A percentile compares a stretch with the other conserved stretches of the same genome.
Evolutionary conservation across 2,329 filamentous ascomycete species (phyloP).

Genomic region (Xylariales sp.): DNA sequence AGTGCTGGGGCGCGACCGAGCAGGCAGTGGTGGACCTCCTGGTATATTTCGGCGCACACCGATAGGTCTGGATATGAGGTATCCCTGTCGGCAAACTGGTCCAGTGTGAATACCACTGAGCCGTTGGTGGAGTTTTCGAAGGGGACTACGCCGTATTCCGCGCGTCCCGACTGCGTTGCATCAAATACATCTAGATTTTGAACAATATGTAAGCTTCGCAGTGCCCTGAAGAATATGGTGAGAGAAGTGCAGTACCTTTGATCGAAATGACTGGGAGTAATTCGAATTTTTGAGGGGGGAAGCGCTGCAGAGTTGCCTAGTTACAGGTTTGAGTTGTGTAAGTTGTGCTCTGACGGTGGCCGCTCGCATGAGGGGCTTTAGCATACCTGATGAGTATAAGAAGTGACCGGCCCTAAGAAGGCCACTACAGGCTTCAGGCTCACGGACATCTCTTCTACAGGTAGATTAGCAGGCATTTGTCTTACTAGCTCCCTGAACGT

Average conservation of each 20-base stretch:
- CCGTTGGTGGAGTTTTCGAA: slow-evolving; percentile 97
- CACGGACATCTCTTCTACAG: no score
- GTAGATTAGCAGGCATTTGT: no score
- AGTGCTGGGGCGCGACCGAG: slow-evolving; percentile 45
- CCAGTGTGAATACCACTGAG: slow-evolving; percentile 83
- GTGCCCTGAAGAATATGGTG: background rate
- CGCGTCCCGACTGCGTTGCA: slow-evolving; percentile 63
- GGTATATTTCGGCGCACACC: slow-evolving; percentile 80
- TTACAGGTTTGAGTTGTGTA: slow-evolving; percentile 1
- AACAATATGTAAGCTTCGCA: background rate
- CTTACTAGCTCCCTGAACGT: no score
- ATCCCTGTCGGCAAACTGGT: slow-evolving; percentile 76
- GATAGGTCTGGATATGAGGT: slow-evolving; percentile 61
- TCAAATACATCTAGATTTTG: slow-evolving; percentile 66
- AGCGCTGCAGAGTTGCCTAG: slow-evolving; percentile 43
- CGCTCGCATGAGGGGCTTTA: slow-evolving; percentile 2
- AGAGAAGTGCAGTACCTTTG: slow-evolving; percentile 25
- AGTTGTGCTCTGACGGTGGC: no score
- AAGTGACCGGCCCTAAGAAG: slow-evolving; percentile 45
- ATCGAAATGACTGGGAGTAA: slow-evolving; percentile 49
- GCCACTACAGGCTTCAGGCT: slow-evolving; percentile 38
- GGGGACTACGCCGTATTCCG: slow-evolving; percentile 76
- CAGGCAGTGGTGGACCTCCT: slow-evolving; percentile 85
- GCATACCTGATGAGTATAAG: slow-evolving; percentile 47
- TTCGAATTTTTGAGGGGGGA: slow-evolving; percentile 42